Conservation (phyloP, 495 filamentous ascomycete genomes). For the Penicillium riverlandense region DNA sequence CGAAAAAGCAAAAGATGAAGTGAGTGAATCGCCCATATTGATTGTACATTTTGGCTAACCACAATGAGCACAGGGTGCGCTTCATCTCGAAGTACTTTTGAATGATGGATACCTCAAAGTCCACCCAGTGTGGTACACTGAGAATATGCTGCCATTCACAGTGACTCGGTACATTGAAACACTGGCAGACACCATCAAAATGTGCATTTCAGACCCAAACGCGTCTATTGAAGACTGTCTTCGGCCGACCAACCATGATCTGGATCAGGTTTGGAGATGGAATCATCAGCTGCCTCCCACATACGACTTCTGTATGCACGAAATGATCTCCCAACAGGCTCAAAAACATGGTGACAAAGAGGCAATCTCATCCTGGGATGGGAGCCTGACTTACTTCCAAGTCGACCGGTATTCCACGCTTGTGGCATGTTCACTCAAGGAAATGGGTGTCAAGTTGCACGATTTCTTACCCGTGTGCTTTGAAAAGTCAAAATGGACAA, state of each 20-base stretch:
- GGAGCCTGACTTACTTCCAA: slow-evolving; percentile 6
- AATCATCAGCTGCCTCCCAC: slow-evolving; percentile 1
- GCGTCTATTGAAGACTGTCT: slow-evolving; percentile 18
- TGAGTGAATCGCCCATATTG: slow-evolving; percentile 1
- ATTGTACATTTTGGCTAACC: no score
- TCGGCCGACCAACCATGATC: slow-evolving; percentile 17
- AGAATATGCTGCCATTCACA: slow-evolving; percentile 27
- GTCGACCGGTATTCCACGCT: slow-evolving; percentile 1
- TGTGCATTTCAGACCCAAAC: slow-evolving; percentile 16
- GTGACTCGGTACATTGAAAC: slow-evolving; percentile 21
- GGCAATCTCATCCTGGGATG: slow-evolving; percentile 39
- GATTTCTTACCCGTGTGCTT: slow-evolving; percentile 44
- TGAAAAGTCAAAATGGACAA: slow-evolving; percentile 44
- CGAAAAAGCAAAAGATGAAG: slow-evolving; percentile 16
- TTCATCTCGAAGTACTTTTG: slow-evolving; percentile 24
- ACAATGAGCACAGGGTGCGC: neutral
- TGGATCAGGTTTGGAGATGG: slow-evolving; percentile 9
- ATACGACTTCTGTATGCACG: slow-evolving; percentile 1
- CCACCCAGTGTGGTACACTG: slow-evolving; percentile 17
- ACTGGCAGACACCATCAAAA: slow-evolving; percentile 21
- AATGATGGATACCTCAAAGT: slow-evolving; percentile 15
- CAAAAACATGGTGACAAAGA: neutral
- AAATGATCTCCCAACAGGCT: slow-evolving; percentile 2
- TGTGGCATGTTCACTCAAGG: slow-evolving; percentile 2
- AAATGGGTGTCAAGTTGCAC: slow-evolving; percentile 23